Base-by-base conservation (phyloP, 176 grass and related monocot species). In the Eragrostis curvula region DNA sequence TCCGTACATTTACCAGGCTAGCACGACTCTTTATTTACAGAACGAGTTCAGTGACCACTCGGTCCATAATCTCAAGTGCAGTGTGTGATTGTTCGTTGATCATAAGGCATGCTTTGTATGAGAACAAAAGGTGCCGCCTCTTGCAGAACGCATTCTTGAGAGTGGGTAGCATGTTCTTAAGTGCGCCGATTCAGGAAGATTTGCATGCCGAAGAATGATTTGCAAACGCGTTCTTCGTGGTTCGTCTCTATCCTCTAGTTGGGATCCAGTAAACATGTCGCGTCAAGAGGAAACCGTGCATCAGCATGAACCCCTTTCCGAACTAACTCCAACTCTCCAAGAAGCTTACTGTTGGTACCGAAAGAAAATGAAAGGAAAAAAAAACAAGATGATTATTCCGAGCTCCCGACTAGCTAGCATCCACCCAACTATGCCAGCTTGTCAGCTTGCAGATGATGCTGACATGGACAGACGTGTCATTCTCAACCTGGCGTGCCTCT, bases 401-500 rank as follows among this genome's bases (percentile, higher is more conserved):
- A 62, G 59, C 25, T 62, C 11, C 59, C 28, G 58, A 25, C 23
- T 58, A 58, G 55, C 55, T n/a, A n/a, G 21, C 39, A 73, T 25
- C 73, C 63, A 74, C 45, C 62, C 63, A 84, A 27, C 57, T 12
- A 25, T 25, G 23, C 57, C 57, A 25, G n/a, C 23, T 60, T 60
- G 57, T 25, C 57, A 53, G 12, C 28, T 18, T 43, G 73, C n/a
- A 59, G 10, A 43, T 21, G 73, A 65, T 12, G 58, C 55, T 73
- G 86, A 83, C 42, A 66, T 42, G 39, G 66, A 73, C 58, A 27
- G 14, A 41, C 47, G 51, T 74, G 75, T 74, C 81, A 79, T 84
- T 51, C 74, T 88, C 75, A 88, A 32, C 59, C 59, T 79, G 67
- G 45, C 73, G 73, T 78, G 66, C 57, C 24, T 30, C 30, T n/a